Evolutionary conservation across 2,329 filamentous ascomycete species (phyloP), one percentile per base, ranked within the genome.

Genomic region (Calonectria honghensis): DNA sequence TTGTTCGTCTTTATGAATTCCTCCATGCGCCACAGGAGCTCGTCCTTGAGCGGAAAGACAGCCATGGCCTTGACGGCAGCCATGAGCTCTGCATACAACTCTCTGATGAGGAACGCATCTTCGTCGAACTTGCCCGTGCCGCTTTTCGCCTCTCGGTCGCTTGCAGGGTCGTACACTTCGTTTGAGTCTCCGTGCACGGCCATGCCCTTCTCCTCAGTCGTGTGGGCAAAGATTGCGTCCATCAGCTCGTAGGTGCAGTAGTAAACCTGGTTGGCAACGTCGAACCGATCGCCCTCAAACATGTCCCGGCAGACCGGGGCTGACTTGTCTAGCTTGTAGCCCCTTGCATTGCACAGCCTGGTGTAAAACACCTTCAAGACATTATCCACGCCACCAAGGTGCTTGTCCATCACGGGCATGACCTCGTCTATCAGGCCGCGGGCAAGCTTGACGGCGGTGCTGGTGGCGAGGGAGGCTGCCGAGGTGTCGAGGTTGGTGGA

Each of bases 81-180:
- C 6, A 41, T 6, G 57, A 29, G 35, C 14, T 63, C 57, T 1
- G 57, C 39, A 16, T 39, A 63, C 16, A 24, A 27, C 35, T 63
- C 57, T 13, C 57, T 16, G 14, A 63, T 4, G n/a, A 63, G 57
- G 35, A 63, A 63, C 16, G 37, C 39, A n/a, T 63, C 57, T 13
- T 63, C 57, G 32, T 63, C 57, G 18, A 63, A 63, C 37, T 41
- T 63, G 14, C 11, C 57, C 14, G 39, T 7, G 35, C 57, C 37
- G 20, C n/a, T 9, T 10, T 41, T 63, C 20, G n/a, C 4, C 10
- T 16, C 35, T 1, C 57, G 35, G 35, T 41, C 37, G 35, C 35
- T 63, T 3, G 24, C 39, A 6, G 57, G n/a, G 16, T 63, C 37
- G 4, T 63, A 63, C 20, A 48, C 45, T 20, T 24, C 45, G 11